Evolutionary conservation across 139 green algal genomes (phyloP).

Genomic region (Chlamydomonas sp.): DNA sequence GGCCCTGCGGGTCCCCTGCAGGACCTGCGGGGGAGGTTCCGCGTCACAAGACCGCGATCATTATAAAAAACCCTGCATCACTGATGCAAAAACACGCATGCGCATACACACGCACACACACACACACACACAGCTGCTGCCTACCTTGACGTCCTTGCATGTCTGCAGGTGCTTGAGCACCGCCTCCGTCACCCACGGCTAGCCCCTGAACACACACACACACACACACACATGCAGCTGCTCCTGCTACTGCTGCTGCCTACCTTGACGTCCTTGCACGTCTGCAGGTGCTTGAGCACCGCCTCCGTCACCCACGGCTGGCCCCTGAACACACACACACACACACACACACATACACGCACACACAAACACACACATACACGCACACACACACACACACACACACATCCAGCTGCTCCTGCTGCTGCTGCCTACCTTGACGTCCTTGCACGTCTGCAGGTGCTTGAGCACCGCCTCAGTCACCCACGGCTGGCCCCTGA

Average conservation of each 20-base stretch:
- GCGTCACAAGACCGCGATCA: not conserved
- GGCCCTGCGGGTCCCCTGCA: too few species aligned
- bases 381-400: too few species aligned
- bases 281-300: not conserved
- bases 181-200: not conserved
- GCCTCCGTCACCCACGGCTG: not conserved
- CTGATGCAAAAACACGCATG: not conserved
- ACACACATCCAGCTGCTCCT: too few species aligned
- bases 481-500: not conserved
- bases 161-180: not conserved
- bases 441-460: not conserved
- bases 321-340: not conserved
- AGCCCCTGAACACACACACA: not conserved
- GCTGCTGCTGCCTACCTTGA: not conserved
- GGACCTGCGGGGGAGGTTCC: not conserved
- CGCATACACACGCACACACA: too few species aligned
- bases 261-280: not conserved
- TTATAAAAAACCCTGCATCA: not conserved
- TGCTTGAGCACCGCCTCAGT: slow-evolving; percentile 3
- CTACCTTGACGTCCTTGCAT: not conserved
- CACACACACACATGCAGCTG: too few species aligned
- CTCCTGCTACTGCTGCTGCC: not conserved
- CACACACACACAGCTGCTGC: too few species aligned
- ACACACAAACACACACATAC: too few species aligned
- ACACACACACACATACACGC: too few species aligned